phyloP scores from a whole-genome alignment of 441 rosid genomes.

The Jatropha podagrica region DNA sequence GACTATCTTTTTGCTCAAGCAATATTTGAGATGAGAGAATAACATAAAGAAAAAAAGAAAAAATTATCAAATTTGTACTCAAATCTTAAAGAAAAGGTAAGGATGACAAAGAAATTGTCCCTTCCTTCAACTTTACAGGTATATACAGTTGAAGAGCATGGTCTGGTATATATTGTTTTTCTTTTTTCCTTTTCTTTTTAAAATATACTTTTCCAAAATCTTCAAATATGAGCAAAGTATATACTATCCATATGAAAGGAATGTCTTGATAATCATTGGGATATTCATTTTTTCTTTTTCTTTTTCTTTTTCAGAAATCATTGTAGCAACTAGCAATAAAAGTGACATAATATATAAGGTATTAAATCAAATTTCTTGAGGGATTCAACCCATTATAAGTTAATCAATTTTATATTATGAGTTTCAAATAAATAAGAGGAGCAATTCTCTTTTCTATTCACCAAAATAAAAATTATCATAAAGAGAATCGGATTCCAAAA shows the following conservation, averaged over 20 bases:
- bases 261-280: background rate
- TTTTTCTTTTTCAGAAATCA: background rate
- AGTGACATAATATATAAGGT: background rate
- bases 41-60: too few species aligned
- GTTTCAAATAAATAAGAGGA: too few species aligned
- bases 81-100: background rate
- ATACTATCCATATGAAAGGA: background rate
- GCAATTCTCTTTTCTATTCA: too few species aligned
- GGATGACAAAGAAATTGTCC: background rate
- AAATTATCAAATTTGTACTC: too few species aligned
- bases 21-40: too few species aligned
- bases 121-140: background rate
- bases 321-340: too few species aligned
- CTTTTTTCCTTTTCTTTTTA: background rate
- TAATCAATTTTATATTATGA: too few species aligned
- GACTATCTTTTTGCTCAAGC: too few species aligned
- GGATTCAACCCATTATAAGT: too few species aligned
- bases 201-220: background rate
- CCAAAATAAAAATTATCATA: too few species aligned
- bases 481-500: too few species aligned
- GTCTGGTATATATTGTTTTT: background rate
- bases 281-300: background rate
- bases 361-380: too few species aligned
- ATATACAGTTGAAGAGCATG: background rate
- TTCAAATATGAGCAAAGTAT: slow-evolving; percentile 2